These are phyloP conservation scores for Drechslerella coelobrocha DNA, from an alignment of 2,329 filamentous ascomycete species.

Conservation along the genomic window DNA sequence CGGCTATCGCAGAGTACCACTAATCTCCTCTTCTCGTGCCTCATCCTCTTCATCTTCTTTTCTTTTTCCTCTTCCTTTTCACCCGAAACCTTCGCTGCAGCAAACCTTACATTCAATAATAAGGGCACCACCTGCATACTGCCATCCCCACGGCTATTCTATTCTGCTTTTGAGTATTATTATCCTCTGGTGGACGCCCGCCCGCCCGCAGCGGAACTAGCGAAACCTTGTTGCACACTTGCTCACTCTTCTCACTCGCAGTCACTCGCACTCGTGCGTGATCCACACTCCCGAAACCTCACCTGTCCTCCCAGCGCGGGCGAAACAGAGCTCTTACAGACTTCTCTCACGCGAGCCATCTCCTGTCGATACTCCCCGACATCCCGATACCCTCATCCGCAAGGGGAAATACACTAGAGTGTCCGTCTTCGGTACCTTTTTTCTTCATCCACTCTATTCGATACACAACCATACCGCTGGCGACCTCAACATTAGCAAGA, in stretches of 20 bases:
- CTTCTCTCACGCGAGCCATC: constrained; percentile 2
- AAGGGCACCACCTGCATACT: too few species aligned
- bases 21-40: not conserved
- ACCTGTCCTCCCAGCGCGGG: not conserved
- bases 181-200: too few species aligned
- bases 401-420: constrained; percentile 28
- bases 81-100: constrained; percentile 19
- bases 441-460: constrained; percentile 12
- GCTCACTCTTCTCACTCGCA: not conserved
- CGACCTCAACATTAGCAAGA: constrained; percentile 46
- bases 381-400: constrained; percentile 19
- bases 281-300: constrained; percentile 19
- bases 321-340: not conserved
- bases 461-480: constrained; percentile 28
- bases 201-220: constrained; percentile 10
- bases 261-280: constrained; percentile 34
- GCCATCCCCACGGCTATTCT: not conserved
- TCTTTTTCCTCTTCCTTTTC: not conserved
- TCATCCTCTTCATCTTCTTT: not conserved
- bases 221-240: constrained; percentile 47
- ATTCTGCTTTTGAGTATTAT: constrained; percentile 42
- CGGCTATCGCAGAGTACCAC: not conserved
- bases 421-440: constrained; percentile 6
- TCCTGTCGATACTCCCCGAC: constrained; percentile 15
- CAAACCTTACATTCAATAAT: constrained; percentile 4